phyloP scores from a whole-genome alignment of 352 stramenopile genomes.

The Albugo laibachii region DNA sequence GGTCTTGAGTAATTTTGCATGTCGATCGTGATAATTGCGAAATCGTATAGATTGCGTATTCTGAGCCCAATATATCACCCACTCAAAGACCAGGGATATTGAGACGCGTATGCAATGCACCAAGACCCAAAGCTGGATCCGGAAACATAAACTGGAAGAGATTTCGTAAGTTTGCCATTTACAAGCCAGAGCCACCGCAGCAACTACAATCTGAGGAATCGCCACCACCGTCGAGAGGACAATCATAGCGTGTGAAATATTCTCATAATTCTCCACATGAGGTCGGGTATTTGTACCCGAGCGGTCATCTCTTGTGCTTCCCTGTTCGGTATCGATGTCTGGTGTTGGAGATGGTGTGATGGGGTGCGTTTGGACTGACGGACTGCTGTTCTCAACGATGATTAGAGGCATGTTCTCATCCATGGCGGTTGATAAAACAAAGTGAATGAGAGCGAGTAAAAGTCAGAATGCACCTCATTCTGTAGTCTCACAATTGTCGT shows the following conservation, averaged over 20 bases:
- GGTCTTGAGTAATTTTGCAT: conserved; percentile 46
- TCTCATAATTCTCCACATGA: too few species aligned
- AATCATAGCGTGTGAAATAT: conserved; percentile 18
- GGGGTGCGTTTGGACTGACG: too few species aligned
- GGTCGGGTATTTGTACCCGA: too few species aligned
- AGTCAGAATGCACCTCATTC: too few species aligned
- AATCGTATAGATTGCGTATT: conserved; percentile 19
- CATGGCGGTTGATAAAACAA: too few species aligned
- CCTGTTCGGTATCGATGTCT: too few species aligned
- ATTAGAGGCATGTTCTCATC: too few species aligned
- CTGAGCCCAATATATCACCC: conserved; percentile 56
- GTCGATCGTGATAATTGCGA: conserved; percentile 32
- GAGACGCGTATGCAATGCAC: conserved; percentile 48
- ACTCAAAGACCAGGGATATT: conserved; percentile 51
- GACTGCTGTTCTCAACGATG: too few species aligned
- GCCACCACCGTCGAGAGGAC: conserved; percentile 54
- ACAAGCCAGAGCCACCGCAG: conserved; percentile 28
- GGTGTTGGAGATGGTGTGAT: too few species aligned
- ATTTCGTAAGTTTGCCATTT: conserved; percentile 22
- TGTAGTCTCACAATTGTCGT: too few species aligned
- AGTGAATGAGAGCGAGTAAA: too few species aligned
- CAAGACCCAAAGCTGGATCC: conserved; percentile 69
- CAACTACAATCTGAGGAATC: conserved; percentile 46
- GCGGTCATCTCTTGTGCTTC: too few species aligned
- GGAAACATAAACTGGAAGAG: conserved; percentile 42